Evolutionary conservation across 805 yeast species (phyloP).

Genomic region (Jamesozyma lodderae): DNA sequence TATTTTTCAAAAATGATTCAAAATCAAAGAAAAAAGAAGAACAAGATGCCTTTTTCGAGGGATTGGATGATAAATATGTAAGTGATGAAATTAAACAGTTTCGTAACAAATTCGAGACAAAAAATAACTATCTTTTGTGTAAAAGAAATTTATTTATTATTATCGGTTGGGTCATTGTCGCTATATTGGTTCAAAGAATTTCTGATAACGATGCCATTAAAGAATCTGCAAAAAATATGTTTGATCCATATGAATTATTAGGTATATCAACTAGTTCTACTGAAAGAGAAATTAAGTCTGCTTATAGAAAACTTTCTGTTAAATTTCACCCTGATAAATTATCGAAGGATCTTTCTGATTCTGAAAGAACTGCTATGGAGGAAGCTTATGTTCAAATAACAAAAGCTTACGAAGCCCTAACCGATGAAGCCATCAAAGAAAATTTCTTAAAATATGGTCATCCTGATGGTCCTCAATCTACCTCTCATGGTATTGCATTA

Average conservation of each 20-base stretch:
- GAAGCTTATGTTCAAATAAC: slow-evolving; percentile 70
- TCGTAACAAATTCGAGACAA: slow-evolving; percentile 13
- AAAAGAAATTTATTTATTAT: slow-evolving; percentile 23
- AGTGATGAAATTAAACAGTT: slow-evolving; percentile 16
- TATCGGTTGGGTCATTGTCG: slow-evolving; percentile 56
- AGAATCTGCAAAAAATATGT: slow-evolving; percentile 37
- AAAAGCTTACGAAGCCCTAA: slow-evolving; percentile 89
- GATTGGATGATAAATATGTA: slow-evolving; percentile 18
- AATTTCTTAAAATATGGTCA: slow-evolving; percentile 86
- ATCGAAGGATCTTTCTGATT: slow-evolving; percentile 48
- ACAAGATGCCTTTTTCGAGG: slow-evolving; percentile 1
- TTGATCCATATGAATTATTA: slow-evolving; percentile 87
- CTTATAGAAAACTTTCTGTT: slow-evolving; percentile 78
- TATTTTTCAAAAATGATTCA: slow-evolving; percentile 18
- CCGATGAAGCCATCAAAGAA: slow-evolving; percentile 77
- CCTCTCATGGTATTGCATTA: slow-evolving; percentile 86
- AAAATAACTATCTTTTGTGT: slow-evolving; percentile 14
- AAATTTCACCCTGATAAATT: slow-evolving; percentile 92
- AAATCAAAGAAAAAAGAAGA: not conserved
- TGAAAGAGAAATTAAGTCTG: slow-evolving; percentile 70
- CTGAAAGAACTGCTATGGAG: slow-evolving; percentile 53
- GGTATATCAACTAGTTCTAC: slow-evolving; percentile 60
- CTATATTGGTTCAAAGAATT: slow-evolving; percentile 31
- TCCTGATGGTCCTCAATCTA: slow-evolving; percentile 94
- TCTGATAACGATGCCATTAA: slow-evolving; percentile 39